Evolutionary conservation across 345 rosid genomes (phyloP).

Genomic region (Euphorbia peplus): DNA sequence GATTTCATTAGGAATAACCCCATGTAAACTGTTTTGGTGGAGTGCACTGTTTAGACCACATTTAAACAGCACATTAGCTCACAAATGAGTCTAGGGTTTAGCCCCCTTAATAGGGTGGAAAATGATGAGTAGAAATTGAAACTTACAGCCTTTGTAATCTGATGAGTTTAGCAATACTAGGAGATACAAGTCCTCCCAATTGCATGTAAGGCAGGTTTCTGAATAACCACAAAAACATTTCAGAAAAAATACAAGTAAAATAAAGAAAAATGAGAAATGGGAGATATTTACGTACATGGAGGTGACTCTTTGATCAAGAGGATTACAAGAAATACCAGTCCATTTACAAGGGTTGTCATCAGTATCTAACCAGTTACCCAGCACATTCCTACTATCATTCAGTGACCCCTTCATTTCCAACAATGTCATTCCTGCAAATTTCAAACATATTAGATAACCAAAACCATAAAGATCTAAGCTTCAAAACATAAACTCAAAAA

Average conservation of each 20-base stretch:
- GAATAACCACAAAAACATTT: slow-evolving; percentile 21
- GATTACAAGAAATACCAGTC: slow-evolving; percentile 85
- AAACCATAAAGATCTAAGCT: slow-evolving; percentile 17
- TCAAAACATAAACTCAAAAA: slow-evolving; percentile 4
- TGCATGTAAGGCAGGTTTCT: slow-evolving; percentile 94
- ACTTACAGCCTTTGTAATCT: slow-evolving; percentile 86
- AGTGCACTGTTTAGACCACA: slow-evolving; percentile 54
- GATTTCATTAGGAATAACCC: slow-evolving; percentile 76
- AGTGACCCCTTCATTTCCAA: slow-evolving; percentile 64
- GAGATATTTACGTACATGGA: slow-evolving; percentile 47
- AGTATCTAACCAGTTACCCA: slow-evolving; percentile 68
- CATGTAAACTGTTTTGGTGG: slow-evolving; percentile 87
- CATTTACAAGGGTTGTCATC: slow-evolving; percentile 83
- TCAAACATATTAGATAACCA: slow-evolving; percentile 1
- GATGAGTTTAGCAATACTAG: slow-evolving; percentile 80
- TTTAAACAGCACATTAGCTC: background rate
- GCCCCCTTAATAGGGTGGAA: background rate
- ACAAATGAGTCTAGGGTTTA: background rate
- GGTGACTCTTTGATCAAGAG: slow-evolving; percentile 62
- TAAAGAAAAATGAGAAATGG: background rate
- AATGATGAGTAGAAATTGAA: slow-evolving; percentile 8
- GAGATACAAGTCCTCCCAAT: slow-evolving; percentile 77
- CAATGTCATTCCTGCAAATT: slow-evolving; percentile 55
- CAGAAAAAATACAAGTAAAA: background rate
- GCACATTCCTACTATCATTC: slow-evolving; percentile 68